A percentile compares a stretch with the other conserved stretches of the same genome.
These are phyloP conservation scores for Magnolia officinalis DNA, from an alignment of 164 flowering plant genomes.

Conservation along the genomic window DNA sequence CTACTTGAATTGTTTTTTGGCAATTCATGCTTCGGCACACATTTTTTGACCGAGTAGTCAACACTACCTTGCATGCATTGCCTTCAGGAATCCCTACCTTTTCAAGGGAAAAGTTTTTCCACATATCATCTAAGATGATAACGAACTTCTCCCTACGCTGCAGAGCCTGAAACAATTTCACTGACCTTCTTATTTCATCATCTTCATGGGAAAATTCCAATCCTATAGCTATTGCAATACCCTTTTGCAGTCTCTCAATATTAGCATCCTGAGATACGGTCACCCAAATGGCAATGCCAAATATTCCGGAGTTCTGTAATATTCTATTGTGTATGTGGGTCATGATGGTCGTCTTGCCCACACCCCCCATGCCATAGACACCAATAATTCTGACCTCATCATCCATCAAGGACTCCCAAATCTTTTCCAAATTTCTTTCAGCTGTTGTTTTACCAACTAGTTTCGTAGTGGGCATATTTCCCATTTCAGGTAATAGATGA, in stretches of 20 bases:
- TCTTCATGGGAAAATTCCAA: background rate
- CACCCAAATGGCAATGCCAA: background rate
- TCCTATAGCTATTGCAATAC: background rate
- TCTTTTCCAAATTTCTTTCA: too few species aligned
- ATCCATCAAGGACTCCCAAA: too few species aligned
- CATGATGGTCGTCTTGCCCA: too few species aligned
- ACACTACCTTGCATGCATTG: background rate
- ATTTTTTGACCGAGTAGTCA: background rate
- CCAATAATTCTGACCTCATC: too few species aligned
- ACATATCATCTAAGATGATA: conserved; percentile 8
- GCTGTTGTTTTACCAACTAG: too few species aligned
- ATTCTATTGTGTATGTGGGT: too few species aligned
- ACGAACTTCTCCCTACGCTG: background rate
- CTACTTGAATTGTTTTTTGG: conserved; percentile 2
- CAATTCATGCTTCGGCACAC: conserved; percentile 1
- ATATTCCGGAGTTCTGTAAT: background rate
- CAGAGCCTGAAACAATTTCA: background rate
- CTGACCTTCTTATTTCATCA: background rate
- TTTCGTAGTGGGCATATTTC: too few species aligned
- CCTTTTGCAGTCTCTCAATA: background rate
- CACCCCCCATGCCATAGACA: too few species aligned
- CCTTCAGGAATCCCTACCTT: conserved; percentile 1
- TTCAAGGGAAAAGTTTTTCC: background rate
- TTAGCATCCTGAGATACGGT: background rate
- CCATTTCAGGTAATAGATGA: too few species aligned